Conservation (phyloP, 345 rosid species). For the Anacardium occidentale region DNA sequence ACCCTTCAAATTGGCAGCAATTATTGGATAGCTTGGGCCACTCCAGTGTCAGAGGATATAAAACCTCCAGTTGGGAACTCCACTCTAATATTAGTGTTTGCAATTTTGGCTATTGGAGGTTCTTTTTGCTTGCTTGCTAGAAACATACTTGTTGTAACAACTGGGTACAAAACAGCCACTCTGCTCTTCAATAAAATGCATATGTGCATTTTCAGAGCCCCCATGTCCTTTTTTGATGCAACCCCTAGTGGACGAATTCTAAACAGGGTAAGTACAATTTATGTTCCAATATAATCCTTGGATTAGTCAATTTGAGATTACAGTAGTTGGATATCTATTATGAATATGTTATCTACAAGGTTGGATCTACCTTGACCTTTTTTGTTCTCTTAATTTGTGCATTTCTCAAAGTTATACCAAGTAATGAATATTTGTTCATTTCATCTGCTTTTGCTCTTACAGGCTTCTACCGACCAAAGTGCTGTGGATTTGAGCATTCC, state of each 20-base stretch:
- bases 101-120: slow-evolving; percentile 48
- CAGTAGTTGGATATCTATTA: too few species aligned
- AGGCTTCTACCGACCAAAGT: slow-evolving; percentile 11
- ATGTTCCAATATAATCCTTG: not conserved
- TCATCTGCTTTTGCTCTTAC: not conserved
- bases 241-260: slow-evolving; percentile 68
- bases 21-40: slow-evolving; percentile 78
- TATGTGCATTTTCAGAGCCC: slow-evolving; percentile 59
- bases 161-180: slow-evolving; percentile 59
- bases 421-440: not conserved
- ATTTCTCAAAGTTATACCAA: slow-evolving; percentile 17
- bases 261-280: slow-evolving; percentile 37
- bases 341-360: too few species aligned
- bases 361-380: too few species aligned
- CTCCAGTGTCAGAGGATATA: slow-evolving; percentile 47
- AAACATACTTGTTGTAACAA: slow-evolving; percentile 37
- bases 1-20: slow-evolving; percentile 61
- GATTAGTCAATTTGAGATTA: not conserved
- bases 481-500: not conserved
- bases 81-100: slow-evolving; percentile 45
- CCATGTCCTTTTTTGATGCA: slow-evolving; percentile 75
- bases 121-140: slow-evolving; percentile 48
- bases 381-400: too few species aligned
- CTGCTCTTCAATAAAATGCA: slow-evolving; percentile 62
- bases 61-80: slow-evolving; percentile 40